These are phyloP conservation scores for Aspergillus fructus DNA, from an alignment of 2,329 filamentous ascomycete genomes.

Conservation along the genomic window DNA sequence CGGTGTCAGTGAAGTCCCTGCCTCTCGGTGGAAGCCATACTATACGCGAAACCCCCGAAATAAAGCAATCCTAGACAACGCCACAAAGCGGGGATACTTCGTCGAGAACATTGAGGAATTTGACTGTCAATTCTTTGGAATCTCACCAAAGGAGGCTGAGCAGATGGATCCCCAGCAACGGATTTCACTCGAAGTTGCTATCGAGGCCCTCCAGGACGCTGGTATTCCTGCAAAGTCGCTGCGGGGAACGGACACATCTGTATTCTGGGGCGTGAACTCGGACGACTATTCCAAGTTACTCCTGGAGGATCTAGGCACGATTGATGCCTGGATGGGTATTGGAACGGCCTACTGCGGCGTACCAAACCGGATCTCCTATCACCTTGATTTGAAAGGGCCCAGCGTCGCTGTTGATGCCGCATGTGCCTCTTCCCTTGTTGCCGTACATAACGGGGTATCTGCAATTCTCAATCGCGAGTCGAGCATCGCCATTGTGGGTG, in stretches of 20 bases:
- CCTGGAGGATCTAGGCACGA: slow-evolving; percentile 37
- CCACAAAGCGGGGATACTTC: slow-evolving; percentile 29
- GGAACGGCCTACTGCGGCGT: slow-evolving; percentile 41
- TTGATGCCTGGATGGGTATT: slow-evolving; percentile 42
- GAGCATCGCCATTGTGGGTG: slow-evolving; percentile 20
- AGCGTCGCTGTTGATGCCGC: slow-evolving; percentile 25
- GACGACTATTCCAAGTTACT: slow-evolving; percentile 39
- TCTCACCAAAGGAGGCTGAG: slow-evolving; percentile 29
- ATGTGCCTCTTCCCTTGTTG: slow-evolving; percentile 25
- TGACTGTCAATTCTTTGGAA: slow-evolving; percentile 29
- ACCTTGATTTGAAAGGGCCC: slow-evolving; percentile 25
- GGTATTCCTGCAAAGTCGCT: slow-evolving; percentile 20
- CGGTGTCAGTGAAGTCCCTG: neutral
- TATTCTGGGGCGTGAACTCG: slow-evolving; percentile 33
- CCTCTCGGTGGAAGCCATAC: neutral
- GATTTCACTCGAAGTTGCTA: slow-evolving; percentile 22
- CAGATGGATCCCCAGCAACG: slow-evolving; percentile 33
- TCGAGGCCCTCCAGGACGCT: slow-evolving; percentile 26
- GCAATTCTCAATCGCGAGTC: slow-evolving; percentile 18
- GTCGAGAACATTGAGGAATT: slow-evolving; percentile 27
- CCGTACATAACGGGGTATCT: slow-evolving; percentile 20
- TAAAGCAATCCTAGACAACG: neutral
- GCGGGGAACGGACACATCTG: slow-evolving; percentile 27
- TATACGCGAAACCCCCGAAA: neutral
- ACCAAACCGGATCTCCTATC: slow-evolving; percentile 26